Evolutionary conservation across 164 flowering plant species (phyloP).

Genomic region (Tetracentron sinense): DNA sequence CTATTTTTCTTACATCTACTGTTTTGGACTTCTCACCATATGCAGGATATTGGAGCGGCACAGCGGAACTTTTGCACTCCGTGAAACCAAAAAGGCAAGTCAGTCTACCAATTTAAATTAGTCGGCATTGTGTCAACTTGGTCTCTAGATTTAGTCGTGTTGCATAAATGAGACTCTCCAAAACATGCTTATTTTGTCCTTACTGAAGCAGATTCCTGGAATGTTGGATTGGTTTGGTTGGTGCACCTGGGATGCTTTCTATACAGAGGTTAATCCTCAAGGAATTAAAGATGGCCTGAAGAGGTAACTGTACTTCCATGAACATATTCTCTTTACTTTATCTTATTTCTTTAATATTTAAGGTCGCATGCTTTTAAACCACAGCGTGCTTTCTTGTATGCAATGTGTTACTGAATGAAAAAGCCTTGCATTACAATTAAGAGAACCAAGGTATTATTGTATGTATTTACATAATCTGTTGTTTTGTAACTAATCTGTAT

Average conservation of each 20-base stretch:
- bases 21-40: conserved; percentile 6
- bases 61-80: conserved; percentile 41
- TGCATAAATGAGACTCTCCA: background rate
- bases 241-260: conserved; percentile 91
- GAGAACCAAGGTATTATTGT: too few species aligned
- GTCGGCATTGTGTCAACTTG: background rate
- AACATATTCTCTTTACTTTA: background rate
- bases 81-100: conserved; percentile 56
- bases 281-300: conserved; percentile 59
- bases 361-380: background rate
- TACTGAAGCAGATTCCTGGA: conserved; percentile 54
- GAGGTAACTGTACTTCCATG: conserved; percentile 27
- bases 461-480: too few species aligned
- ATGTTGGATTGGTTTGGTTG: conserved; percentile 75
- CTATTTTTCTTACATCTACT: background rate
- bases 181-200: conserved; percentile 6
- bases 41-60: conserved; percentile 51
- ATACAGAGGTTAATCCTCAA: conserved; percentile 51
- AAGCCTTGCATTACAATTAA: too few species aligned
- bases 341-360: background rate
- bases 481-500: too few species aligned
- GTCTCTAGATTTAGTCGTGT: background rate
- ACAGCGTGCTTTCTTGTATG: too few species aligned
- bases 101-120: background rate
- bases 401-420: too few species aligned